Base-by-base conservation (phyloP, 2,329 filamentous ascomycete genomes). In the Penicillium glabrum region DNA sequence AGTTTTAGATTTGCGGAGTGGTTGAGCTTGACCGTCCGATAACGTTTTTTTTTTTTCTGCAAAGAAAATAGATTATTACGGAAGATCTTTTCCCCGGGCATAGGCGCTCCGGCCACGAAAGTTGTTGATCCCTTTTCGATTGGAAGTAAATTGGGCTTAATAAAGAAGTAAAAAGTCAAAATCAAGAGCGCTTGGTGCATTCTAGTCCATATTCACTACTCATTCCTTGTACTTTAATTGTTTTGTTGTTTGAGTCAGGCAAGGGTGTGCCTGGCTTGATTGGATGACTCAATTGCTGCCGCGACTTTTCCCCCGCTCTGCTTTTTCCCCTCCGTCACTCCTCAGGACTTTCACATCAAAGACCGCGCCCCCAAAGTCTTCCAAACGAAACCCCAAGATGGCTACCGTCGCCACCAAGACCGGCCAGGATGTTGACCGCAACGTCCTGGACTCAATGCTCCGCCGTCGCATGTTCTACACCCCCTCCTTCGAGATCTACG, bases 401-500 rank as follows among this genome's bases (percentile, higher is more conserved):
- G 77, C 83, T 53, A 82, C 83, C 58, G 81, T 83, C 56, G 95
- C 90, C 64, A 96, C 92, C 58, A 86, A 91, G 72, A 93, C 89
- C 78, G 95, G 93, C 69, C 88, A 96, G 82, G 87, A 90, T 77
- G 88, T 99, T 68, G 92, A 98, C 77, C 87, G 91, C 70, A 80
- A 83, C 58, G 81, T 85, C 56, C 86, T 98, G 71, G 95, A 98
- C 72, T 89, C 87, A 60, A 85, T 98, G 71, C 87, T 98, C 68
- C 87, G 89, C 65, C 89, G 93, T 64, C 89, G 92, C 75, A 82
- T 93, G 79, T 98, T 98, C 82, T 96, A 95, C 79, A 96, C 93
- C 61, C 93, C 93, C 53, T 88, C 92, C 54, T 98, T 97, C 77
- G 95, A 98, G 77, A 93, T 96, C 69, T 98, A 98, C 73, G 90